Base-by-base conservation (phyloP, 176 grass and related monocot species). In the Eleusine coracana region DNA sequence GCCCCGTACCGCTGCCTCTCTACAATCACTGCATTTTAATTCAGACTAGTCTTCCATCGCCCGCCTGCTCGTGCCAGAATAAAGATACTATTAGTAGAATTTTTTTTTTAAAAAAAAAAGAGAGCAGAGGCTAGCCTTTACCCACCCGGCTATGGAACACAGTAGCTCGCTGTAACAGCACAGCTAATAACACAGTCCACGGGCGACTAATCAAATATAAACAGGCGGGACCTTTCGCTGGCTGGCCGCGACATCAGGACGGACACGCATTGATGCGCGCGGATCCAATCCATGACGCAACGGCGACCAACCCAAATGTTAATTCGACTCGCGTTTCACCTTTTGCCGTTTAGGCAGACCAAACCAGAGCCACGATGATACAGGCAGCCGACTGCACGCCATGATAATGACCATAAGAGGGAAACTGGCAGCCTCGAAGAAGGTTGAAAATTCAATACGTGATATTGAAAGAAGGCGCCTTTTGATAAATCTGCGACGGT, bases 381-480 rank as follows among this genome's bases (percentile, higher is more conserved):
- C 62, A 65, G 12, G 62, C 69, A 25, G 25, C 44, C 68, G 68
- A 34, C 48, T 7, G 59, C 23, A 28, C 25, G 59, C 66, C 79
- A 34, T 65, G 80, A 83, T 23, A 84, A 75, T 39, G 76, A 62
- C 82, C 70, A 25, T 25, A 52, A 20, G 46, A 5, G 1, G 16
- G 38, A 1, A 21, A 50, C 34, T 2, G 12, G 0, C 5, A 41
- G 9, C 51, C 15, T 52, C 16, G 50, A 31, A 58, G 18, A 31
- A 58, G 18, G 5, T 52, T 79, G 16, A 36, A 73, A 59, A 5
- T 41, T 75, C 61, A 66, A 73, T 63, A 88, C 68, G 45, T 51
- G 59, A 48, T 37, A 66, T 20, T 20, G 39, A 13, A 52, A 75
- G 61, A 78, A 64, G 31, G 25, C 25, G 25, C 18, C 59, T 3